Base-by-base conservation (phyloP, 2,329 filamentous ascomycete genomes). In the Fusarium brevicatenulatum region DNA sequence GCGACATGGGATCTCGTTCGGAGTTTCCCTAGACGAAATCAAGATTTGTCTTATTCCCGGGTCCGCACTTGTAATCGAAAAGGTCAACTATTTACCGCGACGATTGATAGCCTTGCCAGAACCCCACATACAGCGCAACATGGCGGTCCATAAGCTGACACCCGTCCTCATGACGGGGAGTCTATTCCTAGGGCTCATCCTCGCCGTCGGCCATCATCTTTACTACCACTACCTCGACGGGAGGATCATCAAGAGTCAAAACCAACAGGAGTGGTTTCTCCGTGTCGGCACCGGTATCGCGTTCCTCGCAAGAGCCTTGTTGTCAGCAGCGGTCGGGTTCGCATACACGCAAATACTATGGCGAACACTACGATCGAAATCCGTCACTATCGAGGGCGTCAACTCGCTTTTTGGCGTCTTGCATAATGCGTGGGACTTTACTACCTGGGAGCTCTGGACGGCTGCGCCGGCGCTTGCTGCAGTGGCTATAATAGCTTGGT, bases 221-320 rank as follows among this genome's bases (percentile, higher is more conserved):
- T 72, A 56, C 21, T 72, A 72, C 19, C 12, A 46, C 0, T 56
- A 34, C 10, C 36, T 68, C 0, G 15, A 72, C 1, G 23, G 30
- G 0, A 25, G 37, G 1, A 36, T 71, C 0, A 30, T 68, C 6
- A 23, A 46, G 19, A 65, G 15, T 6, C 47, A 63, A 1, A 44
- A 21, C 0, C 70, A 71, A 1, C 70, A 72, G 36, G 68, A 71
- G n/a, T 72, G 70, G 68, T 68, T 47, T 9, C 9, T 71, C 1
- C 68, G 70, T 13, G 30, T 71, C 0, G 70, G 70, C 1, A 72
- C 68, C 0, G 70, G 70, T 4, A 25, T 71, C 3, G 68, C 70
- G 1, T 71, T 72, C 9, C 32, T 72, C 0, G 32, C 39, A 0
- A 23, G 58, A 13, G 34, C 70, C 1, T 7, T 49, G 0, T 18